Percentiles rank a stretch among this genome's conserved stretches.
Conservation (phyloP, 345 rosid species). For the Adansonia digitata region DNA sequence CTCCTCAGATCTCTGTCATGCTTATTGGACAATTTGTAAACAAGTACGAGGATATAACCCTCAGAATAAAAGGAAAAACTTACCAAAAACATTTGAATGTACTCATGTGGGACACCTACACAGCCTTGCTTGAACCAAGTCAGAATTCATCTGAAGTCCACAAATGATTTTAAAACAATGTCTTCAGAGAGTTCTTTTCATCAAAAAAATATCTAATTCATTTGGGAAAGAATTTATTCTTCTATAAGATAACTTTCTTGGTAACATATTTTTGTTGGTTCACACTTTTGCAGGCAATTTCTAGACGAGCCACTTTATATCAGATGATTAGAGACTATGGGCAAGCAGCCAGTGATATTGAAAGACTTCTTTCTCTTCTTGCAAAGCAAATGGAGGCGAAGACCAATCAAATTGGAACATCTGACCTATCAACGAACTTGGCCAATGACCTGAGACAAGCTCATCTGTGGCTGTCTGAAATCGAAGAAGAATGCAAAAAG, state of each 20-base stretch:
- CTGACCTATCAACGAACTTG: constrained; percentile 44
- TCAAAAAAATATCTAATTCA: neutral
- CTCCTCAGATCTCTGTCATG: neutral
- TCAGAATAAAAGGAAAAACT: neutral
- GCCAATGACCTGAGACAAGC: constrained; percentile 67
- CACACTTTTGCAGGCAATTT: constrained; percentile 57
- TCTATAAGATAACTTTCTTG: neutral
- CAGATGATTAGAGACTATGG: constrained; percentile 91
- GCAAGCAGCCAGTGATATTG: constrained; percentile 77
- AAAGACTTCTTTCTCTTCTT: constrained; percentile 49
- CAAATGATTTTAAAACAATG: neutral
- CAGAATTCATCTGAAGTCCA: neutral
- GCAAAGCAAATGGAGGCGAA: constrained; percentile 63
- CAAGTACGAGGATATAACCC: neutral
- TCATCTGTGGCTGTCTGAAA: constrained; percentile 46
- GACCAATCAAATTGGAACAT: constrained; percentile 35
- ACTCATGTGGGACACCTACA: neutral
- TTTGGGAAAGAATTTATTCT: neutral
- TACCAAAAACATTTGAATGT: neutral
- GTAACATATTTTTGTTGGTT: constrained; percentile 8
- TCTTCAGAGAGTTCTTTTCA: neutral
- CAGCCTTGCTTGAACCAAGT: neutral
- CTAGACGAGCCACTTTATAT: constrained; percentile 76
- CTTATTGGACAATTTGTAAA: neutral
- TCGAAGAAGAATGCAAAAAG: constrained; percentile 75